Evolutionary conservation across 176 grass and related monocot genomes (phyloP), one percentile per base, ranked within the genome.

Genomic region (Canna indica): DNA sequence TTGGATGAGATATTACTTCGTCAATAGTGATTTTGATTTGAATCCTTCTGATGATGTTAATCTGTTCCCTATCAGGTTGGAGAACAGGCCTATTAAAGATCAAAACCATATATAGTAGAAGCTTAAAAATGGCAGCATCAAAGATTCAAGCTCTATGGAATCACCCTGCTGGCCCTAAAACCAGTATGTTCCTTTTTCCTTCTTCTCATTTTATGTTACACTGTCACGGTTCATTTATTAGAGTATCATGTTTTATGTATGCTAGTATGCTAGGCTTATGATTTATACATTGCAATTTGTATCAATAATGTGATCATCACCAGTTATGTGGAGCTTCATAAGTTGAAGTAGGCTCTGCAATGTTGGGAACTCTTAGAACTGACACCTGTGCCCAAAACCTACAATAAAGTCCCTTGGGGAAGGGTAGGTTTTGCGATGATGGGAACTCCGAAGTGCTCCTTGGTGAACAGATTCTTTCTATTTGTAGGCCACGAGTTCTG

Each of bases 91-190:
- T 54, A 54, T 20, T 54, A 1, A n/a, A 53, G 50, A 20, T 50
- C 47, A 20, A 54, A 54, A 17, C 3, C 3, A 44, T 17, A 6
- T 54, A n/a, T 6, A n/a, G 5, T 54, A n/a, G 22, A 24, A 54
- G 50, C 4, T 54, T 54, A 54, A 54, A n/a, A 27, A 73, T 80
- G 77, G 77, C 68, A 52, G 17, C 68, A 52, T 73, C 77, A 54
- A 80, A 80, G 27, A 45, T 80, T 36, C 71, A 72, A 73, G 77
- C 77, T 8, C 31, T 80, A 41, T 80, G 77, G 77, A 80, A 80
- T 42, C 77, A 80, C 61, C 77, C 77, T 28, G 77, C 68, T 20
- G 77, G 77, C 4, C 69, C 77, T 22, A 79, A 73, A 52, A 79
- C 77, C 7, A 79, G 77, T 79, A 34, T 50, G 77, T 64, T 52